Evolutionary conservation across 805 yeast species (phyloP), one percentile per base, ranked within the genome.

Genomic region (Suhomyces prunicola): DNA sequence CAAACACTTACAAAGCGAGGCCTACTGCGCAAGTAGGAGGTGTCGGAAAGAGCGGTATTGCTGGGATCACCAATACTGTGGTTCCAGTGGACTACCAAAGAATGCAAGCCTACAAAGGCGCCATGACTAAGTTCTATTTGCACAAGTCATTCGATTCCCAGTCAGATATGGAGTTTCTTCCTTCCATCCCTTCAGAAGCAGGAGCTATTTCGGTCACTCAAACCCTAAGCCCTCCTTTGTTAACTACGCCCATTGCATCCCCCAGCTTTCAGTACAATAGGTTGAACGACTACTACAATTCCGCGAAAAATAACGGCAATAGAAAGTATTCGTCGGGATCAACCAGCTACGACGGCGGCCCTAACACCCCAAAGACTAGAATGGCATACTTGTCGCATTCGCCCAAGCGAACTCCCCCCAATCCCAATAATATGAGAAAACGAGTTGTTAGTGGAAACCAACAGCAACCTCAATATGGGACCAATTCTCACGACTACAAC

Each of bases 131-230:
- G 57, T 76, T 84, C 60, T 81, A 85, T 58, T 78, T 84, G 40
- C 82, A 85, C 61, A 80, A 87, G 59, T 85, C 90, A 39, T 86
- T 87, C 65, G 91, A 86, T 58, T 64, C 77, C 41, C 90, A 84
- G 64, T 88, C 87, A 59, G 93, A 87, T 66, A 64, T 79, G 48
- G 92, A 85, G 69, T 88, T 88, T 53, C 61, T 70, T 46, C 74
- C 74, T 5, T 57, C 61, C 41, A 61, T 70, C 36, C 66, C 52
- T 6, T 29, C 50, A 33, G 58, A 55, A 12, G 13, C 23, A 3
- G 19, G 15, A 5, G n/a, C 41, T 6, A 27, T 24, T 13, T 1
- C 13, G 22, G 6, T 41, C 13, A 35, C 47, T 10, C 46, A 31
- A 46, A 36, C 46, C 22, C 12, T 39, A 10, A 29, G 46, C 15